These are phyloP conservation scores for Dendrostoma leiphaemia DNA, from an alignment of 2,329 filamentous ascomycete genomes.

Conservation along the genomic window DNA sequence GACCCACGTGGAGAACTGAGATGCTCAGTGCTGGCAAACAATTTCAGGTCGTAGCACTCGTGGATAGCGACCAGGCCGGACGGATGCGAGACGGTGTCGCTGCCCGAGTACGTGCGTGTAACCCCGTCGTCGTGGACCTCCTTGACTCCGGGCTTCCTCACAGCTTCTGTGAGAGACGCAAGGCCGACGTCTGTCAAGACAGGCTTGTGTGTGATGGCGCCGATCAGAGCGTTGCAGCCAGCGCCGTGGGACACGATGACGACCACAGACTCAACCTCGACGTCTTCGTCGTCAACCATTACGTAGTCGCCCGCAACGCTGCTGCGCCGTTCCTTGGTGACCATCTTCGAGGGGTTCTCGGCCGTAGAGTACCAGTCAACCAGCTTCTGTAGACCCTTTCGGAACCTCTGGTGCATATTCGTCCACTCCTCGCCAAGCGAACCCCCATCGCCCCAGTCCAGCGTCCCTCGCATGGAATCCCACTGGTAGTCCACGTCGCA, in stretches of 20 bases:
- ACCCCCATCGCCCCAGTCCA: slow-evolving; percentile 85
- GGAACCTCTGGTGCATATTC: slow-evolving; percentile 88
- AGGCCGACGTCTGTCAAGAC: slow-evolving; percentile 88
- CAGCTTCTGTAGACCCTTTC: slow-evolving; percentile 73
- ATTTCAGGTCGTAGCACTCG: slow-evolving; percentile 68
- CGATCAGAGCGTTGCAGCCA: slow-evolving; percentile 92
- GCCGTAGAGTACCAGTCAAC: slow-evolving; percentile 76
- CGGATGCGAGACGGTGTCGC: slow-evolving; percentile 16
- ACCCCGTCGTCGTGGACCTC: slow-evolving; percentile 23
- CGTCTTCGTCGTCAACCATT: slow-evolving; percentile 44
- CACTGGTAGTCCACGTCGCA: slow-evolving; percentile 89
- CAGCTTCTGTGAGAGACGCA: slow-evolving; percentile 87
- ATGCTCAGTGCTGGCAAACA: slow-evolving; percentile 75
- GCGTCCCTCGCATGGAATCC: slow-evolving; percentile 81
- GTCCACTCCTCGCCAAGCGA: slow-evolving; percentile 93
- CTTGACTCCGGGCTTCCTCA: slow-evolving; percentile 50
- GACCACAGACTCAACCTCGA: slow-evolving; percentile 72
- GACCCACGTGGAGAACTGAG: slow-evolving; percentile 43
- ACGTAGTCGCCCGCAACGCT: slow-evolving; percentile 33
- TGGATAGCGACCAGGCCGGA: slow-evolving; percentile 45
- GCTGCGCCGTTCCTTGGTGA: slow-evolving; percentile 40
- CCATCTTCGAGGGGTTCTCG: slow-evolving; percentile 50
- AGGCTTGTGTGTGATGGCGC: slow-evolving; percentile 86
- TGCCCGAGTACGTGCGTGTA: slow-evolving; percentile 22
- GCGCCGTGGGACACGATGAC: slow-evolving; percentile 92